Base-by-base conservation (phyloP, 345 rosid species). In the Balakata baccata region DNA sequence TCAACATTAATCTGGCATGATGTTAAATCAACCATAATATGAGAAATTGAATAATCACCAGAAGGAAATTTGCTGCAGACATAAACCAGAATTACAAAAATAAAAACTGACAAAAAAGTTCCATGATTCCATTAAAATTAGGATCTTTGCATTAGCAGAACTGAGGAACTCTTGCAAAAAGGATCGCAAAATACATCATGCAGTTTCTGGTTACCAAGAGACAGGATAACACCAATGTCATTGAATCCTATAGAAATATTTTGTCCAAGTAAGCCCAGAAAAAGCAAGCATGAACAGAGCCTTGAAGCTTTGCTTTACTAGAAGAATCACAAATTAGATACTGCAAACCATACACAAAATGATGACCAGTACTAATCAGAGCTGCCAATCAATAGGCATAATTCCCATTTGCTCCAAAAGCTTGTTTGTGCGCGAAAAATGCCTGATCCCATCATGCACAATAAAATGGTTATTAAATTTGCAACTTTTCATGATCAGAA, bases 361-460 rank as follows among this genome's bases (percentile, higher is more conserved):
- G 29, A 38, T 16, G 51, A 71, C 43, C 34, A 62, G 49, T 18
- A 37, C 63, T 47, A 67, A 81, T 84, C 82, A 94, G 64, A 94
- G 93, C 74, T 90, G 93, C 98, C 98, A 92, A 73, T 92, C 95
- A 49, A 90, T 89, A 12, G 92, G 88, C 25, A 80, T 47, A 50
- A 73, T 79, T 76, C 90, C 95, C 88, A 75, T 85, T 83, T 84
- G 76, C 84, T 86, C 92, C 82, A 92, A 77, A 64, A 95, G 86
- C 86, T 86, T 79, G 84, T 95, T 95, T 7, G 98, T 84, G 61
- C 64, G 85, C 71, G 99, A 95, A 82, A 95, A 95, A 85, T 95
- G 99, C 85, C 97, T 95, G 89, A 65, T 61, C 69, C 67, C 37
- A 82, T 65, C 43, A 65, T 5, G 16, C 63, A 13, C 66, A 69